Base-by-base conservation (phyloP, 352 stramenopile genomes). In the Elongisporangium undulatum region DNA sequence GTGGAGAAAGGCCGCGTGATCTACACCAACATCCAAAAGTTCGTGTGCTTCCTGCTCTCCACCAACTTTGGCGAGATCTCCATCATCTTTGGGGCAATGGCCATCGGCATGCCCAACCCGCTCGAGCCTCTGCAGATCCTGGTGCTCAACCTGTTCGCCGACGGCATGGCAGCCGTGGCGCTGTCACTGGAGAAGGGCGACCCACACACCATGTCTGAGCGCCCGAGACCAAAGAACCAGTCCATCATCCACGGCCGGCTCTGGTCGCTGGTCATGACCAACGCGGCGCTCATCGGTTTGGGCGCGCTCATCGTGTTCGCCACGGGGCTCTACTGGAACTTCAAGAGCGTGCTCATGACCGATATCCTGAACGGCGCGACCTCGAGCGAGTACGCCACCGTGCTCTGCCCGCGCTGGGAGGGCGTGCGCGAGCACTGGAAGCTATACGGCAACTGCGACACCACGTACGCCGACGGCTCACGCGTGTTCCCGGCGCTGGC, bases 101-200 rank as follows among this genome's bases (percentile, higher is more conserved):
- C 70, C 21, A 59, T 74, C 12, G 71, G 66, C 15, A 67, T 79
- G 66, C 71, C 71, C 20, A 79, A 74, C 48, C 91, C 91, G n/a
- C 70, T 98, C 21, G 96, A 94, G 58, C 88, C 92, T 21, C 85
- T 98, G 5, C 94, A 97, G 81, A 97, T 98, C 86, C 71, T 98
- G 20, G 97, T 94, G 87, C 85, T 98, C 21, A 98, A 98, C 67
- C 68, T 98, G 22, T 97, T 98, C 68, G 98, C 97, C 74, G 94
- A 98, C 29, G 71, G 71, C n/a, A 75, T 75, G 63, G 68, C 71
- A 0, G 71, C 71, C 1, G 68, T 76, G 5, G 69, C 69, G 51
- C 21, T 76, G 19, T 69, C 59, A 3, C 63, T 76, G 8, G 69
- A 76, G 57, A 76, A 71, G 56, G 69, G 65, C 12, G 69, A 76